phyloP scores from a whole-genome alignment of 257 asterid species.

The Plantago major region DNA sequence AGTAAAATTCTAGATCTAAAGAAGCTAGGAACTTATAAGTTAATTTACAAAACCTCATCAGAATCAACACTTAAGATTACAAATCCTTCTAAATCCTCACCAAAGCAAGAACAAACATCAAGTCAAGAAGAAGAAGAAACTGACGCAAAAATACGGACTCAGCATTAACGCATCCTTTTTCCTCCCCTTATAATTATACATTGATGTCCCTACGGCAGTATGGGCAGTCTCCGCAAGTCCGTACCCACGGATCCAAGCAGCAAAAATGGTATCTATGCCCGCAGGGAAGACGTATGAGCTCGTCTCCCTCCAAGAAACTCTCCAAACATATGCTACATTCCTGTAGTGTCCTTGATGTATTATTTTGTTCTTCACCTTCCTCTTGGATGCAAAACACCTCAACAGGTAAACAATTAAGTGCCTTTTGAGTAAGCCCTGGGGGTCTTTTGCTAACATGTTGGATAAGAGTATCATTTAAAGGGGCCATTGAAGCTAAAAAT shows the following conservation, averaged over 20 bases:
- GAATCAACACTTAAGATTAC: slow-evolving; percentile 15
- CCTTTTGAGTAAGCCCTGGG: slow-evolving; percentile 66
- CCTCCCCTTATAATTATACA: slow-evolving; percentile 16
- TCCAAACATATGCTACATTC: slow-evolving; percentile 80
- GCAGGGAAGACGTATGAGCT: slow-evolving; percentile 57
- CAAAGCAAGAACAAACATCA: slow-evolving; percentile 4
- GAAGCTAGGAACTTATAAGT: background rate
- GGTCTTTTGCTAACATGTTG: slow-evolving; percentile 44
- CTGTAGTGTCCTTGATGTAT: slow-evolving; percentile 22
- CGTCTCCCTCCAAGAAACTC: slow-evolving; percentile 62
- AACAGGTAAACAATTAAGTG: slow-evolving; percentile 37
- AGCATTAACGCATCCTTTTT: slow-evolving; percentile 10
- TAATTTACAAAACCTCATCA: slow-evolving; percentile 20
- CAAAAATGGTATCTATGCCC: slow-evolving; percentile 65
- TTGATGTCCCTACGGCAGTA: slow-evolving; percentile 61
- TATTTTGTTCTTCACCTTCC: slow-evolving; percentile 24
- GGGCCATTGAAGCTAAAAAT: slow-evolving; percentile 32
- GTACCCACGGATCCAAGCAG: slow-evolving; percentile 80
- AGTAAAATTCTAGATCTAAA: too few species aligned
- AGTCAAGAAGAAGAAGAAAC: slow-evolving; percentile 6
- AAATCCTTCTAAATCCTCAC: slow-evolving; percentile 14
- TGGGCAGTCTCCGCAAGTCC: slow-evolving; percentile 85
- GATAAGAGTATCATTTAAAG: slow-evolving; percentile 23
- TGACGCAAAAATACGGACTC: slow-evolving; percentile 9
- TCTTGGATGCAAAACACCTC: slow-evolving; percentile 34